Base-by-base conservation (phyloP, 2,329 filamentous ascomycete genomes). In the Xylogone sp. region DNA sequence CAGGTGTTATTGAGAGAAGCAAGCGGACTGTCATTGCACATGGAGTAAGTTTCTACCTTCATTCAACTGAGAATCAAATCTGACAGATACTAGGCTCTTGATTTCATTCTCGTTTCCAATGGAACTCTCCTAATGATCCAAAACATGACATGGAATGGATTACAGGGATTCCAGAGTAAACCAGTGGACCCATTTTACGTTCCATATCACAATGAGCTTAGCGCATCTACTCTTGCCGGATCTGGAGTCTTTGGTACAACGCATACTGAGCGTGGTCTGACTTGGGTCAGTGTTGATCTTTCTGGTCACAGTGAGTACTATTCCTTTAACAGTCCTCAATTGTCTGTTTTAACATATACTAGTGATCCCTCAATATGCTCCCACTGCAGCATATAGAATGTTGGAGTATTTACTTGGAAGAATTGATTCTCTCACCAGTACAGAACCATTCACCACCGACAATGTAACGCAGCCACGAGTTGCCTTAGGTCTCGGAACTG, bases 321-420 rank as follows among this genome's bases (percentile, higher is more conserved):
- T 79, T 0, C 22, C 19, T 27, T 12, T 21, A 21, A 39, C 8
- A 31, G 27, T 8, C 27, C 7, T 31, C 27, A 6, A 21, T 43
- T 31, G 45, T 46, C 2, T 7, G 31, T 46, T 20, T 50, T 22
- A 47, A 48, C 47, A 49, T 49, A 59, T 42, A 2, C 8, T 31
- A 57, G 55, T 70, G 67, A 50, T 71, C 5, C 82, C 83, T 0
- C 82, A 88, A 67, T 90, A 88, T 62, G 79, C 82, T 18, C 85
- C 88, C 0, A 78, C 76, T 13, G 84, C 83, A 0, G 78, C 84
- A 0, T 90, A 88, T 64, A 74, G 88, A 29, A 84, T 89, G 52
- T 65, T 94, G 19, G 88, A 94, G 73, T 86, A 87, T 61, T 66
- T 94, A 59, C 74, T 95, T 1, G 89, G 89, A 0, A 73, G 87